phyloP scores from a whole-genome alignment of 2,329 filamentous ascomycete genomes.

The Fusarium sp. region DNA sequence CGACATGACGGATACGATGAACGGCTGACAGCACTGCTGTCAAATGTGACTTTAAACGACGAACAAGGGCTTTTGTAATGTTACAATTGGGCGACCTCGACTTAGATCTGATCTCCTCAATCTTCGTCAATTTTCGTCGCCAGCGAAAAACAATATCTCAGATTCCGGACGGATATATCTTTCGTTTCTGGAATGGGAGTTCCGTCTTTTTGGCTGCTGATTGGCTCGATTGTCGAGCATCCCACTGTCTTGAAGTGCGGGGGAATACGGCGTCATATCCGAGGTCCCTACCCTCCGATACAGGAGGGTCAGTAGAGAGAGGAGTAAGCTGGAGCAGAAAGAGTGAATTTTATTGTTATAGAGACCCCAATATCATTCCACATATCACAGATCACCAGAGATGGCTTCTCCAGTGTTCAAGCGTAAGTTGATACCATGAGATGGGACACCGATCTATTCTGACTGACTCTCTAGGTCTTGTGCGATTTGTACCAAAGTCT shows the following conservation, averaged over 20 bases:
- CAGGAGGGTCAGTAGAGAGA: constrained; percentile 2
- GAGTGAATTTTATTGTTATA: not conserved
- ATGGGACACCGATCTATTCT: not conserved
- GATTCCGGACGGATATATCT: constrained; percentile 2
- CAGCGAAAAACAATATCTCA: not conserved
- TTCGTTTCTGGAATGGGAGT: not conserved
- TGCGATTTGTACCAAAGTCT: constrained; percentile 19
- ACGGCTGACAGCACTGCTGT: not conserved
- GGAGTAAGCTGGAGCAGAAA: not conserved
- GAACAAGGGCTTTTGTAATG: no score
- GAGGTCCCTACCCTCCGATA: constrained; percentile 7
- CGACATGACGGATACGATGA: not conserved
- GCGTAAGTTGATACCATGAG: accelerated
- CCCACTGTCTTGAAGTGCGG: not conserved
- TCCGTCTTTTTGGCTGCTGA: not conserved
- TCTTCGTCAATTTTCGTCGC: not conserved
- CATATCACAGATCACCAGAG: accelerated
- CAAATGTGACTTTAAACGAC: no score
- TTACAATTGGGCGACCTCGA: not conserved
- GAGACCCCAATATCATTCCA: not conserved
- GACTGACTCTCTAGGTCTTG: not conserved
- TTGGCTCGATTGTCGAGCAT: not conserved
- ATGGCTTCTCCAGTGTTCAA: constrained; percentile 8
- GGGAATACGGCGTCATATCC: constrained; percentile 1
- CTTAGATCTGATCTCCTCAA: no score